These are phyloP conservation scores for Penicillium vulpinum DNA, from an alignment of 2,329 filamentous ascomycete species.

Conservation along the genomic window DNA sequence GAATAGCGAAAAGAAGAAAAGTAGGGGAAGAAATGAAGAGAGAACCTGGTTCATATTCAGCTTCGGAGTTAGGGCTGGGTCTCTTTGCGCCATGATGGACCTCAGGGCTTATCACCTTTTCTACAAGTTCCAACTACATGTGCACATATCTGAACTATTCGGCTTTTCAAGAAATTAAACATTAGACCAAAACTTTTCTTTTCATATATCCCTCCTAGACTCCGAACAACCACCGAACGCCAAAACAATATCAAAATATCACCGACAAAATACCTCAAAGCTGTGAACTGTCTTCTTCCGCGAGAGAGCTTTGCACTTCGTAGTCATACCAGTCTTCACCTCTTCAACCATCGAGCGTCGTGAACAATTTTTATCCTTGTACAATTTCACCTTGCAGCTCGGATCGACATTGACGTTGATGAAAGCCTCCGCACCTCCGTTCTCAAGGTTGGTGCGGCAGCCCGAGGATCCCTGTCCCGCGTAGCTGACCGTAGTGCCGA, in stretches of 20 bases:
- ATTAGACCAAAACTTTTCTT: not conserved
- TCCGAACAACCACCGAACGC: too few relatives aligned
- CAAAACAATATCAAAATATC: not conserved
- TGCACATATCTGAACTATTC: not conserved
- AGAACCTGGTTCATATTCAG: conserved; percentile 4
- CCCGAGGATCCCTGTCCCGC: conserved; percentile 5
- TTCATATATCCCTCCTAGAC: not conserved
- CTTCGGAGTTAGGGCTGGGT: not conserved
- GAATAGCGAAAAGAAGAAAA: not conserved
- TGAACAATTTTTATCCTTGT: conserved; percentile 10
- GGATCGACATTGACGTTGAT: conserved; percentile 3
- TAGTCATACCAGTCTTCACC: not conserved
- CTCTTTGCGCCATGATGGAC: conserved; percentile 8
- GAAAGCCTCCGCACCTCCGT: not conserved
- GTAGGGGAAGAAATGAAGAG: not conserved
- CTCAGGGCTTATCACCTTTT: conserved; percentile 1
- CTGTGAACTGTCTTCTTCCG: conserved; percentile 8
- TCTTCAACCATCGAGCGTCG: not conserved
- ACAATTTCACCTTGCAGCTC: conserved; percentile 12
- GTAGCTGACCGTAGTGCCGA: not conserved
- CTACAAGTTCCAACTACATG: not conserved
- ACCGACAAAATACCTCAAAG: conserved; percentile 8
- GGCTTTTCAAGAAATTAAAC: not conserved
- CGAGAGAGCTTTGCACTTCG: not conserved
- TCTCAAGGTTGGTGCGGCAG: conserved; percentile 8